Base-by-base conservation (phyloP, 2,329 filamentous ascomycete genomes). In the Calonectria pseudoturangicola region DNA sequence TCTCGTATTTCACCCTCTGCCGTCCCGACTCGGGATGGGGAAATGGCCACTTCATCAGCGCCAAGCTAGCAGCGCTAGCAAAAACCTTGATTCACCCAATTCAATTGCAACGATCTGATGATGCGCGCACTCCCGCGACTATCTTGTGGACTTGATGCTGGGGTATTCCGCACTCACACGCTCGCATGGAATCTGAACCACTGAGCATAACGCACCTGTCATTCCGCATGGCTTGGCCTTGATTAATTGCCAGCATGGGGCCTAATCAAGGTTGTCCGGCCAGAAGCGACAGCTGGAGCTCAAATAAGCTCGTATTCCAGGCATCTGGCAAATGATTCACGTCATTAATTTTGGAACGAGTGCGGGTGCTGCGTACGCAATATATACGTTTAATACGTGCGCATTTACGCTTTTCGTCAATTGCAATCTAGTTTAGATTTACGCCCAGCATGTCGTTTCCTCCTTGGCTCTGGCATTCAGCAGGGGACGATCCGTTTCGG, bases 221-320 rank as follows among this genome's bases (percentile, higher is more conserved):
- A 60, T 60, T 25, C 54, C 21, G 13, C 54, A 41, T 12, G 21
- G n/a, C 4, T 18, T 60, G 54, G 54, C 21, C 25, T 30, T 60
- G 36, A 60, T 60, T 27, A 16, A 60, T 60, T 60, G 15, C 25
- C 21, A 27, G n/a, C 54, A 18, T 60, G 54, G 21, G 33, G 25
- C 33, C 54, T 33, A 60, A 60, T 60, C 54, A 60, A 41, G 33
- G 21, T 60, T 60, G 54, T 21, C 54, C 16, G 25, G 54, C 54
- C 54, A 9, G 25, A 58, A 41, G 33, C 7, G 13, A 39, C 12
- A 41, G 54, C 3, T 25, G 36, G 30, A 41, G 54, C 33, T 25
- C 36, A 39, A 60, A 41, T 41, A 60, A 60, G 36, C 54, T 60
- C 54, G 54, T 60, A 60, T 60, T 60, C 33, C 21, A 36, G 33